Percentiles rank a stretch among this genome's conserved stretches.
phyloP scores from a whole-genome alignment of 2,329 filamentous ascomycete genomes.

The Parastagonospora nodorum region DNA sequence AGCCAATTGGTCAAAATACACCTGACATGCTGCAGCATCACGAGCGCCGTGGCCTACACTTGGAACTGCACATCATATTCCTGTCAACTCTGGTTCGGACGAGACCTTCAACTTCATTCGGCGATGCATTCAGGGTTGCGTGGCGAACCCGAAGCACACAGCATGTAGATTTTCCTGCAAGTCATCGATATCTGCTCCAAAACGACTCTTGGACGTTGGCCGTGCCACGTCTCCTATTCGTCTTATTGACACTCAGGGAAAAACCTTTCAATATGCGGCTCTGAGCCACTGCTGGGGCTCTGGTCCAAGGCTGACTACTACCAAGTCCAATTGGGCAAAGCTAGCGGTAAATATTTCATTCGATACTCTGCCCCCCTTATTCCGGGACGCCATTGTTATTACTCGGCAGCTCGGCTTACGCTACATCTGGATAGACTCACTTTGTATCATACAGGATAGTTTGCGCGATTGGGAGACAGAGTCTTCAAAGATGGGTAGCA shows the following conservation, averaged over 20 bases:
- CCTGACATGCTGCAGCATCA: slow-evolving; percentile 25
- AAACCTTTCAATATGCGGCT: slow-evolving; percentile 33
- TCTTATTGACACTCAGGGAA: slow-evolving; percentile 39
- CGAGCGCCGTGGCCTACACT: slow-evolving; percentile 38
- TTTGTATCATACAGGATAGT: slow-evolving; percentile 44
- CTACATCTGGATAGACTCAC: slow-evolving; percentile 43
- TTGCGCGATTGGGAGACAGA: slow-evolving; percentile 42
- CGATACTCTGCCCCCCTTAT: slow-evolving; percentile 28
- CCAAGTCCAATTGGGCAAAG: slow-evolving; percentile 35
- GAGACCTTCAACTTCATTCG: slow-evolving; percentile 41
- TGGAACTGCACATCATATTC: slow-evolving; percentile 35
- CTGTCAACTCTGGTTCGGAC: slow-evolving; percentile 37
- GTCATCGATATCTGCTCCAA: slow-evolving; percentile 26
- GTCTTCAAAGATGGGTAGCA: slow-evolving; percentile 40
- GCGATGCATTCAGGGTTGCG: slow-evolving; percentile 38
- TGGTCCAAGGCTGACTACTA: slow-evolving; percentile 27
- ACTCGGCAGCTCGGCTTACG: slow-evolving; percentile 39
- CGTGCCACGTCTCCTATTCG: slow-evolving; percentile 33
- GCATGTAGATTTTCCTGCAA: slow-evolving; percentile 27
- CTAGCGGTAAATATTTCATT: slow-evolving; percentile 33
- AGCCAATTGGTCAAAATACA: background rate
- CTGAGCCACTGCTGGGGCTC: slow-evolving; percentile 42
- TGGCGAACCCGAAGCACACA: slow-evolving; percentile 37
- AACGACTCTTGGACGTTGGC: slow-evolving; percentile 40
- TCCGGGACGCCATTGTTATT: slow-evolving; percentile 37